Evolutionary conservation across 306 rosid species (phyloP).

Genomic region (Quercus engelmannii): DNA sequence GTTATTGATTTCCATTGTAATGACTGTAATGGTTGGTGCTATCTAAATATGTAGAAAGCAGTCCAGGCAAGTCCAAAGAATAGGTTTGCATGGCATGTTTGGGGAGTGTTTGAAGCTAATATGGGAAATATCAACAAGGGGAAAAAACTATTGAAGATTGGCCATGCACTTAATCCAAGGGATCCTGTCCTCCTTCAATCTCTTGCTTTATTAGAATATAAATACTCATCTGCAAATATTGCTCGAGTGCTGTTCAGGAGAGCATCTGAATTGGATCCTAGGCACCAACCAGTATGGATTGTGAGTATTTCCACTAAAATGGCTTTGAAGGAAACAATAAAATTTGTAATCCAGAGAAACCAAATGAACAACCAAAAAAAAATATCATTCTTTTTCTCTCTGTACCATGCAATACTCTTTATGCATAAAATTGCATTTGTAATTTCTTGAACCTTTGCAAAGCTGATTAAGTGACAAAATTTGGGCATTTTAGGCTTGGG

Average conservation of each 20-base stretch:
- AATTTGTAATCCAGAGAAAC: too few species aligned
- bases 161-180: constrained; percentile 86
- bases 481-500: constrained; percentile 81
- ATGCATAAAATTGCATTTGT: neutral
- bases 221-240: constrained; percentile 68
- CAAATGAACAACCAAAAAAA: too few species aligned
- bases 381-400: neutral
- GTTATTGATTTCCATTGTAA: neutral
- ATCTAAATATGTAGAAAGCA: constrained; percentile 57
- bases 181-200: constrained; percentile 95
- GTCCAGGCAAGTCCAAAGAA: constrained; percentile 95
- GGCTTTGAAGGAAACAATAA: too few species aligned
- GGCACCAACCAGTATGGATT: constrained; percentile 96
- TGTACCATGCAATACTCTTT: neutral
- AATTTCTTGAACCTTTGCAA: neutral
- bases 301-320: constrained; percentile 40
- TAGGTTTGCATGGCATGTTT: constrained; percentile 92
- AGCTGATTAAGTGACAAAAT: constrained; percentile 22
- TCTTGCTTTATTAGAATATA: constrained; percentile 87
- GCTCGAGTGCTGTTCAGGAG: constrained; percentile 80
- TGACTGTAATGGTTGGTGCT: constrained; percentile 8
- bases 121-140: constrained; percentile 68
- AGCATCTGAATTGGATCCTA: constrained; percentile 89
- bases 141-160: constrained; percentile 79
- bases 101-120: constrained; percentile 95